Percentiles rank a stretch among this genome's conserved stretches.
phyloP scores from a whole-genome alignment of 495 filamentous ascomycete species.

The Trichoderma asperelloides region DNA sequence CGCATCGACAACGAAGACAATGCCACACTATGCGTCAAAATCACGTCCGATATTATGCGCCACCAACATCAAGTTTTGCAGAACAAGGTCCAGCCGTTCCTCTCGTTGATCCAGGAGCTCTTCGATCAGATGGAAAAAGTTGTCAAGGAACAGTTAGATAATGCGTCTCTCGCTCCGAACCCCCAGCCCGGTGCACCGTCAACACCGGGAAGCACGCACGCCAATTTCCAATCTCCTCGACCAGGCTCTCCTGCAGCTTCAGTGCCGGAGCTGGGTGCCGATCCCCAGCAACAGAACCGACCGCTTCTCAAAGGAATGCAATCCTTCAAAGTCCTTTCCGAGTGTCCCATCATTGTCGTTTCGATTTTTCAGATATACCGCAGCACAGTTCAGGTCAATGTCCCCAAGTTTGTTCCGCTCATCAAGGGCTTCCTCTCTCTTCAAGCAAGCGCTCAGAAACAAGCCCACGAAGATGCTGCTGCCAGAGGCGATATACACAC shows the following conservation, averaged over 20 bases:
- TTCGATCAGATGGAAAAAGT: conserved; percentile 90
- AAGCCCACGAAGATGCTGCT: conserved; percentile 76
- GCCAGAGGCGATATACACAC: conserved; percentile 73
- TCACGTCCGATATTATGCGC: conserved; percentile 89
- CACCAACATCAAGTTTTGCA: conserved; percentile 78
- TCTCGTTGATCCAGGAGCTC: conserved; percentile 88
- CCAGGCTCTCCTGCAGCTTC: conserved; percentile 83
- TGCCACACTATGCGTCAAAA: conserved; percentile 94
- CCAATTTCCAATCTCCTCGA: conserved; percentile 66
- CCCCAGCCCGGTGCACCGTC: conserved; percentile 54
- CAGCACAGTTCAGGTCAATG: conserved; percentile 66
- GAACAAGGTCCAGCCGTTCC: conserved; percentile 76
- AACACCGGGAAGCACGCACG: conserved; percentile 66
- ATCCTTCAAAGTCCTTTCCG: conserved; percentile 95
- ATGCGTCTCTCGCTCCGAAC: conserved; percentile 44
- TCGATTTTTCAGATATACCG: conserved; percentile 95
- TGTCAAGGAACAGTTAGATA: conserved; percentile 88
- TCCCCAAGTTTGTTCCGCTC: conserved; percentile 84
- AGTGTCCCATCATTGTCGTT: conserved; percentile 97
- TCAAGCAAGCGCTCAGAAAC: conserved; percentile 88
- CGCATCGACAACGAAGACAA: conserved; percentile 96
- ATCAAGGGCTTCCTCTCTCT: conserved; percentile 85
- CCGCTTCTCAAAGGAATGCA: conserved; percentile 86
- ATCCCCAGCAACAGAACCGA: conserved; percentile 67
- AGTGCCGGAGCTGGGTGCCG: conserved; percentile 60